Evolutionary conservation across 371 early-diverging fungal genomes (phyloP), one percentile per base, ranked within the genome.

Genomic region (Lichtheimia ornata): DNA sequence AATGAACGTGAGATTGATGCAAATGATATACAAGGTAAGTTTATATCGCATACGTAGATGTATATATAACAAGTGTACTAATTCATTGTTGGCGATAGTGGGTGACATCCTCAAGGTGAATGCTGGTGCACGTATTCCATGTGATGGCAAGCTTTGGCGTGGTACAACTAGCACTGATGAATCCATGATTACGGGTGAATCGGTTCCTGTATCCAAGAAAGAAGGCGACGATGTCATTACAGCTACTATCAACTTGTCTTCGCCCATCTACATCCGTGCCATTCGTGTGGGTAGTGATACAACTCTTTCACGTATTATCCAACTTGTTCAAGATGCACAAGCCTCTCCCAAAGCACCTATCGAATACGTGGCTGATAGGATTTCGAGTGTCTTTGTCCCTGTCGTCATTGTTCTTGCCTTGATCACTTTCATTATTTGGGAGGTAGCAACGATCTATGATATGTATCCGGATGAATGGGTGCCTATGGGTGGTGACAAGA

Each of bases 181-280:
- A 69, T 84, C 88, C 54, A 89, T 92, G 84, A 83, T 94, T 41
- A 94, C 94, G 0, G 94, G 94, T 42, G 94, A 94, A 69, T 80
- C 90, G 15, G 61, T 91, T 12, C 92, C 92, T 14, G 83, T 92
- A 2, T 72, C 70, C 25, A 91, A 91, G 67, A 76, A 70, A 0
- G 73, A 75, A 55, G 74, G 73, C 11, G 79, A 76, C 52, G 73
- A 68, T 28, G 82, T 88, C 14, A 83, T 84, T 45, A 81, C 83
- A 47, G 89, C 85, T 0, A 83, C 87, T 2, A 81, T 89, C 70
- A 86, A 87, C 58, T 51, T 84, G 30, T 63, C 83, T 5, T 72
- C 84, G 0, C 69, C 82, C 11, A 78, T 88, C 41, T 79, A 81
- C 52, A 75, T 90, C 41, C 78, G 84, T 63, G 86, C 84, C 5